Evolutionary conservation across 2,329 filamentous ascomycete species (phyloP).

Genomic region (Capronia epimyces): DNA sequence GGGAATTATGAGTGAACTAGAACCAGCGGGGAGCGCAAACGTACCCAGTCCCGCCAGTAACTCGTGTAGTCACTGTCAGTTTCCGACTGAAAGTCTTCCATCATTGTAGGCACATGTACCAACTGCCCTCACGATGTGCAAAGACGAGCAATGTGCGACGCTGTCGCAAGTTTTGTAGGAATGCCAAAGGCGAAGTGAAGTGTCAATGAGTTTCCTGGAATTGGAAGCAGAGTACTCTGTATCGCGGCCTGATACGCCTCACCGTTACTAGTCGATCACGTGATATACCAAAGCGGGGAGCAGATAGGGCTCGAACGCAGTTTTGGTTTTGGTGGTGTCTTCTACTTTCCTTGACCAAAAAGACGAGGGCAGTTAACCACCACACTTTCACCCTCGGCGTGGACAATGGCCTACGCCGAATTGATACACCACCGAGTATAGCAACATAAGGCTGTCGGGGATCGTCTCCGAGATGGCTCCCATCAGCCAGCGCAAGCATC

Average conservation of each 20-base stretch:
- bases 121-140: not conserved
- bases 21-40: constrained; percentile 42
- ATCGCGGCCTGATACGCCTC: too few species aligned
- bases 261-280: too few species aligned
- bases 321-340: too few species aligned
- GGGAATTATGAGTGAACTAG: too few species aligned
- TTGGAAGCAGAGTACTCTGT: too few species aligned
- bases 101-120: constrained; percentile 37
- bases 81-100: constrained; percentile 98
- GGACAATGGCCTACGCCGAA: not conserved
- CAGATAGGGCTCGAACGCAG: too few species aligned
- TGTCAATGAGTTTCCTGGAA: too few species aligned
- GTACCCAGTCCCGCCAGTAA: constrained; percentile 98
- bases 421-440: not conserved
- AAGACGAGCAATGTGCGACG: not conserved
- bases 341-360: too few species aligned
- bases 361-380: not conserved
- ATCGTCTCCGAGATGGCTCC: constrained; percentile 13
- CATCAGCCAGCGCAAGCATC: constrained; percentile 35
- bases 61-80: constrained; percentile 98
- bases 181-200: too few species aligned
- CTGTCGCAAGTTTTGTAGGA: too few species aligned
- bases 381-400: not conserved
- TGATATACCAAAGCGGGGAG: too few species aligned
- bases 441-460: not conserved